phyloP scores from a whole-genome alignment of 2,329 filamentous ascomycete species.

The Canariomyces notabilis region DNA sequence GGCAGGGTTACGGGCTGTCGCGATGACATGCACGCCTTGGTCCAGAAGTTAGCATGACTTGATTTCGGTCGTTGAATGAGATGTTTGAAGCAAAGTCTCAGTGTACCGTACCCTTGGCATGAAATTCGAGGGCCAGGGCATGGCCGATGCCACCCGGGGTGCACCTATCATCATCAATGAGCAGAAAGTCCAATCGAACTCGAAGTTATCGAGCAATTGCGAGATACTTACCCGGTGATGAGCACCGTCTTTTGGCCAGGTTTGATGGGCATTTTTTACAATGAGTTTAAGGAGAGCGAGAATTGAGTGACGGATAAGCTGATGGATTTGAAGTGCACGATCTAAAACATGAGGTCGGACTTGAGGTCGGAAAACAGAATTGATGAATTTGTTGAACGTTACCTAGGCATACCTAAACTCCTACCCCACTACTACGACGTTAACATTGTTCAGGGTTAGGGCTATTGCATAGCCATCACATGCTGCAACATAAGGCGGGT shows the following conservation, averaged over 20 bases:
- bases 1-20: conserved; percentile 47
- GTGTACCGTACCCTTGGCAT: conserved; percentile 48
- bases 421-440: no score
- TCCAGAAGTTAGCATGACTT: neutral
- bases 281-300: neutral
- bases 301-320: neutral
- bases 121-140: conserved; percentile 49
- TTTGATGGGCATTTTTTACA: conserved; percentile 14
- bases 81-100: no score
- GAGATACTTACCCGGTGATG: conserved; percentile 42
- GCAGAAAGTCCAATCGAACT: neutral
- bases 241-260: conserved; percentile 41
- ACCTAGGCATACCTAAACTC: no score
- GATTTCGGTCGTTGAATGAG: no score
- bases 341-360: neutral
- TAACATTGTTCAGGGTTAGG: neutral
- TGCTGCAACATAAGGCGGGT: no score
- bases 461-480: no score
- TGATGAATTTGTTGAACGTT: no score
- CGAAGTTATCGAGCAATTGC: neutral
- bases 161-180: conserved; percentile 38
- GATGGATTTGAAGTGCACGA: neutral
- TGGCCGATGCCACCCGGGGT: conserved; percentile 56
- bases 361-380: neutral
- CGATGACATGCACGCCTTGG: conserved; percentile 50